A percentile compares a stretch with the other conserved stretches of the same genome.
Evolutionary conservation across 352 stramenopile species (phyloP).

Genomic region (Ochromonadaceae sp.): DNA sequence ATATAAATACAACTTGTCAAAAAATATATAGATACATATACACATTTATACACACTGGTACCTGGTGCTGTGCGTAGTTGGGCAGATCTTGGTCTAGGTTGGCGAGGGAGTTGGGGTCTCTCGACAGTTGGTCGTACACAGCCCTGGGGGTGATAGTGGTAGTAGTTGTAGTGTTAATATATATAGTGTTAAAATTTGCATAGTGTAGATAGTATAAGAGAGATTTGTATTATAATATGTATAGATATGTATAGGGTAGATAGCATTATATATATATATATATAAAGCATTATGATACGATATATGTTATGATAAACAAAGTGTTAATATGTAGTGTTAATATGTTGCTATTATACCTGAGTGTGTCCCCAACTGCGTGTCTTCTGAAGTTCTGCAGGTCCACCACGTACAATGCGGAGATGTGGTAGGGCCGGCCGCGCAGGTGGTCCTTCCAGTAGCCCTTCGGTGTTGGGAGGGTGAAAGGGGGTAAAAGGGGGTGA

Average conservation of each 20-base stretch:
- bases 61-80: slow-evolving; percentile 85
- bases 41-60: slow-evolving; percentile 35
- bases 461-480: slow-evolving; percentile 76
- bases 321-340: not conserved
- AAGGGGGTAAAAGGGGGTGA: not conserved
- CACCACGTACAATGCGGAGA: slow-evolving; percentile 97
- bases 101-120: slow-evolving; percentile 91
- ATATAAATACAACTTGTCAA: slow-evolving; percentile 5
- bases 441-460: slow-evolving; percentile 97
- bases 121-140: slow-evolving; percentile 89
- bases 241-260: too few species aligned
- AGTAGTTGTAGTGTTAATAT: too few species aligned
- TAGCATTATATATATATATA: too few species aligned
- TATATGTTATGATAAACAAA: not conserved
- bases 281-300: too few species aligned
- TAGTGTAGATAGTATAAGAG: too few species aligned
- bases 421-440: slow-evolving; percentile 92
- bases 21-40: not conserved
- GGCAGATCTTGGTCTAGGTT: slow-evolving; percentile 99
- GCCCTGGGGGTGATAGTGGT: slow-evolving; percentile 74
- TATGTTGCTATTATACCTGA: not conserved
- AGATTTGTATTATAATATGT: too few species aligned
- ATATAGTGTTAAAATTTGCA: too few species aligned
- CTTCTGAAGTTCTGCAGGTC: slow-evolving; percentile 86
- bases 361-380: slow-evolving; percentile 73